Percentiles rank a stretch among this genome's conserved stretches.
phyloP scores from a whole-genome alignment of 1,284 basidiomycete genomes.

The Pseudozyma sp. region DNA sequence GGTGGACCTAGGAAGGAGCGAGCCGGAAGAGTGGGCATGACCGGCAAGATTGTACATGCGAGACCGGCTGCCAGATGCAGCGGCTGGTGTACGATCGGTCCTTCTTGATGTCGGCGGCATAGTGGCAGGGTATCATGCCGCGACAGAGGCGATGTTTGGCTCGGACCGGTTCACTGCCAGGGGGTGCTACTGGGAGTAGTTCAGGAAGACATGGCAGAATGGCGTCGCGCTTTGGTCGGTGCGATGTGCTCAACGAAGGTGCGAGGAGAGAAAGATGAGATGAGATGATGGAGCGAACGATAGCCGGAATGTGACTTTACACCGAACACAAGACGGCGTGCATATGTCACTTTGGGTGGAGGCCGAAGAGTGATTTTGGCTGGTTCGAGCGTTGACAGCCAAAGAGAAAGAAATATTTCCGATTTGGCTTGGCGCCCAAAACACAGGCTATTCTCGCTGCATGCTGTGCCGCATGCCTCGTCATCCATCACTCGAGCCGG shows the following conservation, averaged over 20 bases:
- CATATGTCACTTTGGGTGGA: constrained; percentile 6
- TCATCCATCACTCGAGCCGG: too few species aligned
- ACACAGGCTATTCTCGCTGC: too few species aligned
- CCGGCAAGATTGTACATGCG: constrained; percentile 51
- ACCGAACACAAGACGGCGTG: too few species aligned
- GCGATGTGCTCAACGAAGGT: too few species aligned
- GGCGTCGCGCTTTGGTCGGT: neutral
- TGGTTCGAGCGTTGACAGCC: constrained; percentile 8
- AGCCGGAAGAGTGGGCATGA: constrained; percentile 47
- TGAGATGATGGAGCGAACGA: constrained; percentile 1
- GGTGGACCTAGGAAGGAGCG: constrained; percentile 40
- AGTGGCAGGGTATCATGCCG: constrained; percentile 20
- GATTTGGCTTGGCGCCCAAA: too few species aligned
- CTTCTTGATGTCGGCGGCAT: constrained; percentile 29
- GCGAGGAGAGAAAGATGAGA: too few species aligned
- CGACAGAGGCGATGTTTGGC: too few species aligned
- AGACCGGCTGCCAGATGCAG: constrained; percentile 23
- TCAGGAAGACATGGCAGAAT: too few species aligned
- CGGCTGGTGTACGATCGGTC: constrained; percentile 14
- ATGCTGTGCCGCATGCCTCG: too few species aligned
- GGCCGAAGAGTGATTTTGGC: constrained; percentile 2
- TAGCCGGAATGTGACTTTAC: neutral
- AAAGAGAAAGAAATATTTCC: neutral
- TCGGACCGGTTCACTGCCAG: too few species aligned
- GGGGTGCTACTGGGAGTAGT: too few species aligned